Evolutionary conservation across 306 rosid species (phyloP).

Genomic region (Prunus fruticosa): DNA sequence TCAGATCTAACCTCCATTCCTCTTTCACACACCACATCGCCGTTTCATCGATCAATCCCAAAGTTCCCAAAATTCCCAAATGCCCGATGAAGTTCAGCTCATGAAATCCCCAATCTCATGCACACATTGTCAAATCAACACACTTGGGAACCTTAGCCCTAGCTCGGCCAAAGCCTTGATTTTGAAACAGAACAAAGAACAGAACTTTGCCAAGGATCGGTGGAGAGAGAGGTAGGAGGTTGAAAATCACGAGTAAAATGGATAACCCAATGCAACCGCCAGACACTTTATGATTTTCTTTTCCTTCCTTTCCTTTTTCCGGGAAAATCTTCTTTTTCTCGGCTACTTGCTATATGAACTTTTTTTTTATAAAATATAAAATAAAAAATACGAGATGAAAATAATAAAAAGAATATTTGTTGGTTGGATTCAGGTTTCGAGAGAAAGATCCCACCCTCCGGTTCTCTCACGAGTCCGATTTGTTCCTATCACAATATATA

Average conservation of each 20-base stretch:
- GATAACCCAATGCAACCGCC: background rate
- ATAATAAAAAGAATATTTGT: background rate
- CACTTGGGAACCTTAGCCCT: conserved; percentile 18
- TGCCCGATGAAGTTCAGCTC: background rate
- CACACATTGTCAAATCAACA: conserved; percentile 31
- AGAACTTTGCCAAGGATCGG: background rate
- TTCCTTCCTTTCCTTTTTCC: background rate
- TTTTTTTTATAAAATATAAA: background rate
- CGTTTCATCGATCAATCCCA: conserved; percentile 53
- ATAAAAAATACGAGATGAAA: background rate
- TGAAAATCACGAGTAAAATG: background rate
- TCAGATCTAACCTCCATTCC: conserved; percentile 93
- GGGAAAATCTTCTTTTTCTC: background rate
- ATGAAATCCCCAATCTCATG: conserved; percentile 3
- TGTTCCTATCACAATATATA: background rate
- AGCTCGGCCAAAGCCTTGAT: conserved; percentile 17
- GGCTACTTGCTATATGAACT: background rate
- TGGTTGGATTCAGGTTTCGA: background rate
- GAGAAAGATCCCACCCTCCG: background rate
- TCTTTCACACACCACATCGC: conserved; percentile 67
- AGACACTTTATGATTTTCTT: background rate
- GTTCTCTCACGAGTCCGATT: background rate
- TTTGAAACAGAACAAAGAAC: background rate
- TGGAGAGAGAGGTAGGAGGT: background rate
- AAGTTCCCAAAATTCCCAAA: background rate